Percentiles rank a stretch among this genome's conserved stretches.
These are phyloP conservation scores for Aspergillus clavatus DNA, from an alignment of 2,329 filamentous ascomycete species.

Conservation along the genomic window DNA sequence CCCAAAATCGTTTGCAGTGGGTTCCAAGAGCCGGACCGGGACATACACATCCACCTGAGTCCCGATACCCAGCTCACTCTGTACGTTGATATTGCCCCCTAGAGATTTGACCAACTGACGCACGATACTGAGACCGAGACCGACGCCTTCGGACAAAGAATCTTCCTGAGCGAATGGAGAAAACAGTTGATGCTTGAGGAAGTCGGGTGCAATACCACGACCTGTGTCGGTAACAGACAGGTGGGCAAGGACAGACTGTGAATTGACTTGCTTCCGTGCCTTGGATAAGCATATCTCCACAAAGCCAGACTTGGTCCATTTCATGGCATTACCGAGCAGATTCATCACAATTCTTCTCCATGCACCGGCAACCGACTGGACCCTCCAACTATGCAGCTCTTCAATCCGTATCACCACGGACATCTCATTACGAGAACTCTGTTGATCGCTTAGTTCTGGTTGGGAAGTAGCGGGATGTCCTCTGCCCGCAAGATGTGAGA, in stretches of 20 bases:
- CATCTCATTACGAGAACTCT: slow-evolving; percentile 1
- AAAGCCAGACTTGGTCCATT: slow-evolving; percentile 25
- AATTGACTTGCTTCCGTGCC: slow-evolving; percentile 7
- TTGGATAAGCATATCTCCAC: slow-evolving; percentile 20
- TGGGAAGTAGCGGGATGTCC: background rate
- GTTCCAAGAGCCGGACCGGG: slow-evolving; percentile 12
- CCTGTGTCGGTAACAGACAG: slow-evolving; percentile 57
- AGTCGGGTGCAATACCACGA: slow-evolving; percentile 57
- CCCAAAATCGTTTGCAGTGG: background rate
- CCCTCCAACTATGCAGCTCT: slow-evolving; percentile 19
- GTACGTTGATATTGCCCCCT: slow-evolving; percentile 52
- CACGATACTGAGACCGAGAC: slow-evolving; percentile 60
- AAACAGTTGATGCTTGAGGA: slow-evolving; percentile 54
- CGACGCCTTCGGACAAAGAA: slow-evolving; percentile 52
- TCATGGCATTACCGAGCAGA: slow-evolving; percentile 28
- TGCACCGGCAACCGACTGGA: slow-evolving; percentile 19
- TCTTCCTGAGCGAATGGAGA: slow-evolving; percentile 60
- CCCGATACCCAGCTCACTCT: slow-evolving; percentile 28
- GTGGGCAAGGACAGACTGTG: slow-evolving; percentile 12
- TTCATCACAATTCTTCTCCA: slow-evolving; percentile 30
- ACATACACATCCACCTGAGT: slow-evolving; percentile 24
- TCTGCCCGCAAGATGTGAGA: background rate
- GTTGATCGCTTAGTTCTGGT: background rate
- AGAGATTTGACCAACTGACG: slow-evolving; percentile 52
- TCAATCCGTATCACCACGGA: slow-evolving; percentile 16